Base-by-base conservation (phyloP, 1,284 basidiomycete genomes). In the Heimioporus retisporus region DNA sequence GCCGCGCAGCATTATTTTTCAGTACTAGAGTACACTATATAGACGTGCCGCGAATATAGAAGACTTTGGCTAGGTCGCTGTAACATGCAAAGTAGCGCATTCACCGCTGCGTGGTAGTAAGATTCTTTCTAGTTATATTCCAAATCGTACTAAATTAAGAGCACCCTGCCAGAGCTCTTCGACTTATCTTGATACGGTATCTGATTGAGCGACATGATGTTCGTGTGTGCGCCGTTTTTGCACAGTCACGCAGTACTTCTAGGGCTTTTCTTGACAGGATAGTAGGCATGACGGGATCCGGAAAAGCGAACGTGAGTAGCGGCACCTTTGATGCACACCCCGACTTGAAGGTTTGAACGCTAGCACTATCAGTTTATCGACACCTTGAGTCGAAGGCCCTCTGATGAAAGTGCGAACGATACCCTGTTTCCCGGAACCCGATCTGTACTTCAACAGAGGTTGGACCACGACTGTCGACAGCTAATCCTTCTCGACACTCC, bases 401-500 rank as follows among this genome's bases (percentile, higher is more conserved):
- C 50, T 3, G n/a, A 40, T 25, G 54, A 35, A 4, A 25, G 43
- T 5, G 28, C 21, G 8, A 42, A 19, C 19, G 28, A 42, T 23
- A 19, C 15, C n/a, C 6, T 70, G 43, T 44, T 28, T 28, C 23
- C 43, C 19, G 40, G 42, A 8, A 70, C 65, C 13, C 65, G 10
- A 18, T 19, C 10, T 5, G 13, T 70, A 44, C 31, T 31, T 15
- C 35, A 46, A 19, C 57, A 35, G 11, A n/a, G 16, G 18, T 15
- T 71, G n/a, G 54, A 51, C 42, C 40, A 28, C 23, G 60, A 64
- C 44, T 60, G 59, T 6, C 60, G 40, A 42, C 42, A 19, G 19
- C 11, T 69, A 4, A 57, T 59, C 42, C 53, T 71, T 15, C 31
- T 71, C 13, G 69, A 71, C 21, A 69, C 69, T 4, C 69, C 68